Conservation (phyloP, 2,329 filamentous ascomycete species). For the Botrytis pseudocinerea region DNA sequence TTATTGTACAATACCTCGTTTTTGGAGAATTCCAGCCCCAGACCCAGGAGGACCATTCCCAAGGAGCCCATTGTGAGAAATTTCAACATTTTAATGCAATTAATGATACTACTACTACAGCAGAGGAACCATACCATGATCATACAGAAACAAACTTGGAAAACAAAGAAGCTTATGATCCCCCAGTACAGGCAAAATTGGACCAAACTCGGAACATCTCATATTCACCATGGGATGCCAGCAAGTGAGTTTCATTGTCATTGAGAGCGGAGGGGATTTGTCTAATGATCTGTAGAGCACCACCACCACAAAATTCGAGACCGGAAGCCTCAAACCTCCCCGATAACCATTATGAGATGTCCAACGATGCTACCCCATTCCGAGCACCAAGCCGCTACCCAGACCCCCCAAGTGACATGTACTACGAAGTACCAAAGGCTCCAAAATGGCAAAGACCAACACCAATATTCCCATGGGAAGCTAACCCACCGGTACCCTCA, state of each 20-base stretch:
- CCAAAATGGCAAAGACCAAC: conserved; percentile 60
- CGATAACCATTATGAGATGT: conserved; percentile 78
- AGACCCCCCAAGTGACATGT: conserved; percentile 83
- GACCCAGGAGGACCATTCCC: conserved; percentile 26
- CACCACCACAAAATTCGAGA: conserved; percentile 65
- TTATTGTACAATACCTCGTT: conserved; percentile 40
- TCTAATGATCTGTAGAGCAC: conserved; percentile 41
- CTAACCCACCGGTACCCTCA: conserved; percentile 58
- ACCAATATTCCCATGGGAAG: conserved; percentile 91
- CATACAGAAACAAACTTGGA: conserved; percentile 23
- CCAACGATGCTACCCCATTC: conserved; percentile 71
- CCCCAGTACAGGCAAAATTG: conserved; percentile 34
- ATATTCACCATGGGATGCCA: conserved; percentile 46
- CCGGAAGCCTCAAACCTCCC: conserved; percentile 88
- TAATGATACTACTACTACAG: conserved; percentile 9
- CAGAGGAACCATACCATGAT: conserved; percentile 33
- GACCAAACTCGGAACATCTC: conserved; percentile 26
- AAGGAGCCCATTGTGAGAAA: conserved; percentile 35
- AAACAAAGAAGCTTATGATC: conserved; percentile 39
- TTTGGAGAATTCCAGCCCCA: conserved; percentile 40
- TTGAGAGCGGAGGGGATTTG: conserved; percentile 29
- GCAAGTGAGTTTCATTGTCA: conserved; percentile 49
- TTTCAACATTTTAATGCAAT: conserved; percentile 27
- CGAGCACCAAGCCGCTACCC: conserved; percentile 75
- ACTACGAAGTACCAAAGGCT: conserved; percentile 74